phyloP scores from a whole-genome alignment of 352 stramenopile species.

The Globisporangium middletonii region DNA sequence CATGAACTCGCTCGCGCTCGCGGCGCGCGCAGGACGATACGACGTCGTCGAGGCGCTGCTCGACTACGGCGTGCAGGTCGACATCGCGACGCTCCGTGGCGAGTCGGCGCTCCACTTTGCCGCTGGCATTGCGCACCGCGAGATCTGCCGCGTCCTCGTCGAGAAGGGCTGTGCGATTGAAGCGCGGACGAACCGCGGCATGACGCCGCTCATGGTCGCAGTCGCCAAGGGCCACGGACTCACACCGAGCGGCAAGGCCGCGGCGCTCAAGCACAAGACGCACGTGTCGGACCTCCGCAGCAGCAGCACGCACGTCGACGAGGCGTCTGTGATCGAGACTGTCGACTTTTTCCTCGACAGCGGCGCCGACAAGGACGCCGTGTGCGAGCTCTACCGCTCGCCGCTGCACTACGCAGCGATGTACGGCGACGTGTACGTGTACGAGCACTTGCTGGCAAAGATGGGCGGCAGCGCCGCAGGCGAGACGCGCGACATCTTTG shows the following conservation, averaged over 20 bases:
- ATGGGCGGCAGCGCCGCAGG: constrained; percentile 32
- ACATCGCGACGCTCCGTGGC: constrained; percentile 57
- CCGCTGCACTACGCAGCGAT: constrained; percentile 74
- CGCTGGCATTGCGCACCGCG: constrained; percentile 48
- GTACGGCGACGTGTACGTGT: constrained; percentile 54
- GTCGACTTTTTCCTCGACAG: constrained; percentile 70
- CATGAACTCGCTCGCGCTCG: constrained; percentile 68
- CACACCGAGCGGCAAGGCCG: constrained; percentile 24
- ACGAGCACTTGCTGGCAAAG: constrained; percentile 42
- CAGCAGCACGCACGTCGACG: constrained; percentile 44
- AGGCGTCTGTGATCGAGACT: constrained; percentile 49
- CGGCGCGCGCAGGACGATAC: constrained; percentile 51
- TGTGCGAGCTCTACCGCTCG: constrained; percentile 63
- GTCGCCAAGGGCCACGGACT: constrained; percentile 37
- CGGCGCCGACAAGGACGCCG: constrained; percentile 48
- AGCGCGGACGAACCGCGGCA: constrained; percentile 53
- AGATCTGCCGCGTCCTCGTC: constrained; percentile 65
- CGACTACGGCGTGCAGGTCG: constrained; percentile 69
- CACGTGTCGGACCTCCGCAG: constrained; percentile 34
- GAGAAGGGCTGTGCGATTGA: constrained; percentile 65
- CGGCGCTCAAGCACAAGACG: constrained; percentile 18
- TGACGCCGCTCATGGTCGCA: constrained; percentile 79
- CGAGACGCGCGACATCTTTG: constrained; percentile 63
- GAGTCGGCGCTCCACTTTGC: constrained; percentile 81
- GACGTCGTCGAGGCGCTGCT: constrained; percentile 79